Evolutionary conservation across 371 early-diverging fungal species (phyloP), one percentile per base, ranked within the genome.

Genomic region (Pancytospora epiphaga): DNA sequence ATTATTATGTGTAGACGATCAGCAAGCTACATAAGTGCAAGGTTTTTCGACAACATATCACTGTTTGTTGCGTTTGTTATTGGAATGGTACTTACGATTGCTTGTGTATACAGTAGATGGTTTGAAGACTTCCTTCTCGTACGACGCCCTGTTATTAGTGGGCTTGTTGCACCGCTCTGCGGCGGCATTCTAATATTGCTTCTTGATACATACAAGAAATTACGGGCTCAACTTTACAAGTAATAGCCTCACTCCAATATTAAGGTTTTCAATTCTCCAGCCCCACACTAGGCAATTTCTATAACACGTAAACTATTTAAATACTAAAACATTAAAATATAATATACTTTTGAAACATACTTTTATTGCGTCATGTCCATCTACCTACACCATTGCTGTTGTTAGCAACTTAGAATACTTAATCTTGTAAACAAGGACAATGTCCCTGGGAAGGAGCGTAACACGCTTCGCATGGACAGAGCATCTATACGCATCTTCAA

Each of bases 391-490:
- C 63, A 63, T 63, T 15, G 63, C 6, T 6, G 63, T 63, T 4
- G 3, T 63, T 9, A 63, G 15, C 3, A 9, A 58, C 22, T 25
- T n/a, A 19, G 74, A 70, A 49, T 77, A 71, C 64, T 93, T 86
- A 58, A 94, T 88, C 32, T 91, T 85, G 61, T 89, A 81, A 9
- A 92, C 93, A 19, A 94, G 85, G 67, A 89, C 88, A 51, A 94
- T 87, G 79, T 94, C 94, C 58, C 86, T 86, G 52, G 87, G 86
- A 89, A 91, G 88, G 12, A 93, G 75, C 0, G 94, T 94, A 15
- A 92, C 92, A 29, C 94, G 84, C 79, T 89, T 91, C 2, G 92
- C 92, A 73, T 94, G 93, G 54, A 90, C 87, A 0, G 93, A 91
- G 74, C 92, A 92, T 89, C 84, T 73, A 66, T 66, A 80, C 85